Evolutionary conservation across 2,329 filamentous ascomycete genomes (phyloP), one percentile per base, ranked within the genome.

Genomic region (Microdochium paspali): DNA sequence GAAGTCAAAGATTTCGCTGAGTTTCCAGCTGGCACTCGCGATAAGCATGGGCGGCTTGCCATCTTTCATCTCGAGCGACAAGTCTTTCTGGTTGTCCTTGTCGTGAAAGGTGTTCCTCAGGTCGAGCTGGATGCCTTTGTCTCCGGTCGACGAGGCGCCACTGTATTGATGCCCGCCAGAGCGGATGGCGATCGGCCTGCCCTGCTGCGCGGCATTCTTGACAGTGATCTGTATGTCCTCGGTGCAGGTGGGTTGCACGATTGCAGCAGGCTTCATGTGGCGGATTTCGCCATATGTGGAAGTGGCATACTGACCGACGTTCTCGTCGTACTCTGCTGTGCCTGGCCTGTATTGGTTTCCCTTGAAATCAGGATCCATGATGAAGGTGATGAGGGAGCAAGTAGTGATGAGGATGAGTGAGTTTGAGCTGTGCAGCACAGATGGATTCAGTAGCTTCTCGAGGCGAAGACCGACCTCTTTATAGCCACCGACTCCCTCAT

Each of bases 91-190:
- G n/a, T n/a, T n/a, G n/a, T 61, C 50, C 2, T 55, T 45, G 40
- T 21, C 6, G 20, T 56, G 59, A 56, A 67, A 71, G 0, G 67
- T 67, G 26, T 61, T 56, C 51, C 63, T 60, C 2, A 74, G 61
- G 46, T 74, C 70, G 15, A 75, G 53, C 49, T 73, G 71, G 46
- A 75, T 74, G 45, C 71, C 71, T 1, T 61, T 58, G 3, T 59
- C 63, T 21, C 61, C 56, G 0, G 70, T 73, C 0, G 71, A 74
- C 0, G 66, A 74, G 13, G 72, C 71, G 20, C 72, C 72, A 45
- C 67, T 71, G 53, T 74, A 74, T 51, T 74, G 70, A 47, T 75
- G 72, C 1, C 72, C 72, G 0, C 72, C 72, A 1, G 62, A 73
- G 49, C 63, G 66, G 48, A 74, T 64, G 9, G 72, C 69, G 1